Conservation (phyloP, 805 yeast genomes). For the Scheffersomyces amazonensis region DNA sequence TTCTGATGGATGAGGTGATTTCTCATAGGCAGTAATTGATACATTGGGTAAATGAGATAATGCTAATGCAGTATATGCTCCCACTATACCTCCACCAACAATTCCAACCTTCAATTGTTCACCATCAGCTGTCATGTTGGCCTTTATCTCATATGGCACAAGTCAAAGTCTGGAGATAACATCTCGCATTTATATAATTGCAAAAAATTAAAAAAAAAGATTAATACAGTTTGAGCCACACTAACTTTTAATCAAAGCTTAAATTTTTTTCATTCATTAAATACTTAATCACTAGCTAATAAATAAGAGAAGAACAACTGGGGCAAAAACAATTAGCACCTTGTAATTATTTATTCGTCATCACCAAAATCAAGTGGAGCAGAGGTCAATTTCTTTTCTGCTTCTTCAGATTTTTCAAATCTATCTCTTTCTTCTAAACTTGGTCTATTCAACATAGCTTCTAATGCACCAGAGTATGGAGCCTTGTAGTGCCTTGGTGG, state of each 20-base stretch:
- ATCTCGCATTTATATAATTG: neutral
- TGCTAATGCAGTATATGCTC: constrained; percentile 2
- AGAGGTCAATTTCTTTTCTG: constrained; percentile 30
- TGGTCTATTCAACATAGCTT: constrained; percentile 40
- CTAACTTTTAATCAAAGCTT: too few species aligned
- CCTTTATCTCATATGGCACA: too few species aligned
- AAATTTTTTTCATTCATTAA: too few species aligned
- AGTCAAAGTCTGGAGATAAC: too few species aligned
- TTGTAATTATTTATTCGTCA: too few species aligned
- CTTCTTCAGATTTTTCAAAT: constrained; percentile 32
- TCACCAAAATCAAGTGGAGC: too few species aligned
- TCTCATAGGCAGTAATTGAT: constrained; percentile 1
- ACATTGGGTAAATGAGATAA: constrained; percentile 3
- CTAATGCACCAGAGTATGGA: constrained; percentile 36
- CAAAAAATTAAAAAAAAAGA: too few species aligned
- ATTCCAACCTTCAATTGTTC: constrained; percentile 1
- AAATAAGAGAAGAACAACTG: too few species aligned
- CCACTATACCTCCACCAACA: constrained; percentile 4
- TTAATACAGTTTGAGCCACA: too few species aligned
- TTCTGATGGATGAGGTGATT: constrained; percentile 1
- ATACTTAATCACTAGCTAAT: too few species aligned
- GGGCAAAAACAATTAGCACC: too few species aligned
- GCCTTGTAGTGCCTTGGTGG: constrained; percentile 36
- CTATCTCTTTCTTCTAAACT: constrained; percentile 36
- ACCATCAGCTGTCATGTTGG: neutral